Evolutionary conservation across 805 yeast species (phyloP).

Genomic region (Yueomyces sp.): DNA sequence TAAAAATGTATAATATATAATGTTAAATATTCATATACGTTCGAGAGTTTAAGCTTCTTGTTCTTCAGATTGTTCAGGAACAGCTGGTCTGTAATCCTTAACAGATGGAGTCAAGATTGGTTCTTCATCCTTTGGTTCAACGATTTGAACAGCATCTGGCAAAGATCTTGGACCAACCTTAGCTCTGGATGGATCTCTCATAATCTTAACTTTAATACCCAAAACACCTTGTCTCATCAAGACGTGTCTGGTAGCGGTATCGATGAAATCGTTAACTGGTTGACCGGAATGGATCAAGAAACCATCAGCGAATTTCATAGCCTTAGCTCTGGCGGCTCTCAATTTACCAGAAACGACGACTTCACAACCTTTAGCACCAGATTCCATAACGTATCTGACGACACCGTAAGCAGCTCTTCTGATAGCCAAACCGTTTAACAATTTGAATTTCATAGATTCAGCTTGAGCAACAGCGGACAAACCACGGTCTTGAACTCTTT

Average conservation of each 20-base stretch:
- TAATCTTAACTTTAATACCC: conserved; percentile 98
- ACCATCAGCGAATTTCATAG: conserved; percentile 99
- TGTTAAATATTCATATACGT: too few relatives aligned
- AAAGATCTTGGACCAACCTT: conserved; percentile 78
- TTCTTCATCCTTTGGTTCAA: conserved; percentile 93
- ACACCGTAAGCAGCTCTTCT: conserved; percentile 99
- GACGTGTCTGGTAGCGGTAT: conserved; percentile 98
- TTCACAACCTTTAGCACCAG: conserved; percentile 99
- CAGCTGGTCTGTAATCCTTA: conserved; percentile 49
- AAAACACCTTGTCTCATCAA: conserved; percentile 99
- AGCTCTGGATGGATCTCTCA: conserved; percentile 94
- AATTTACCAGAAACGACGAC: conserved; percentile 99
- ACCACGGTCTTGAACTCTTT: conserved; percentile 99
- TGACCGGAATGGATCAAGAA: conserved; percentile 99
- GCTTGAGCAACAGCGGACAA: conserved; percentile 99
- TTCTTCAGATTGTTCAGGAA: conserved; percentile 9
- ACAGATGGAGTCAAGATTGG: conserved; percentile 68
- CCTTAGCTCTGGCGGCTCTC: conserved; percentile 99
- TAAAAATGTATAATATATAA: too few relatives aligned
- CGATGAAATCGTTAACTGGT: conserved; percentile 98
- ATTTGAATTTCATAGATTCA: conserved; percentile 96
- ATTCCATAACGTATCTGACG: conserved; percentile 98
- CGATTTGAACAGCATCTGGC: conserved; percentile 88
- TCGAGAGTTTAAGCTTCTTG: conserved; percentile 8
- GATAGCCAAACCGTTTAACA: conserved; percentile 96